These are phyloP conservation scores for Candida yuanshanica DNA, from an alignment of 805 yeast species.

Conservation along the genomic window DNA sequence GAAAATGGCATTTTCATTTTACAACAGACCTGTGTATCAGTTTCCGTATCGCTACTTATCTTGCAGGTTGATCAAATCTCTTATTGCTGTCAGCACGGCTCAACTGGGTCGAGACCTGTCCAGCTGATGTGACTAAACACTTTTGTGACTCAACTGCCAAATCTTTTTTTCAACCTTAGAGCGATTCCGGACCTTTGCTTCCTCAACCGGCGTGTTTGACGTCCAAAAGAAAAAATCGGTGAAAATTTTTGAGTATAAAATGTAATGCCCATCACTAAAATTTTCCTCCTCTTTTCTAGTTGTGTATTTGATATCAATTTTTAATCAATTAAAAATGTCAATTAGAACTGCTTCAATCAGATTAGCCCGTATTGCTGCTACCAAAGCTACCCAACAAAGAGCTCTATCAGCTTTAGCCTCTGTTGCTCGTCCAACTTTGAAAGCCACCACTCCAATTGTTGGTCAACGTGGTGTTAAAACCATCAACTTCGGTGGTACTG, in stretches of 20 bases:
- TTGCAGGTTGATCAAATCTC: no score
- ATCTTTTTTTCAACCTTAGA: background rate
- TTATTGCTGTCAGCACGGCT: no score
- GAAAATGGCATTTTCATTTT: no score
- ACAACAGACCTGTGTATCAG: no score
- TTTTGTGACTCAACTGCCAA: background rate
- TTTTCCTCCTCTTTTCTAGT: background rate
- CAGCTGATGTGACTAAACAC: no score
- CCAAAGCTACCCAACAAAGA: slow-evolving; percentile 43
- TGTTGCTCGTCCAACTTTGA: slow-evolving; percentile 58
- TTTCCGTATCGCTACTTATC: no score
- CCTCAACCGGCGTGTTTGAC: background rate
- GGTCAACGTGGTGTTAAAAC: slow-evolving; percentile 89
- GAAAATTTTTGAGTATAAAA: slow-evolving; percentile 1
- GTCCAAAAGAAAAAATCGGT: background rate
- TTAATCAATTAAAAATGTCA: slow-evolving; percentile 23
- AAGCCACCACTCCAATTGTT: slow-evolving; percentile 41
- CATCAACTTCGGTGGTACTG: slow-evolving; percentile 97
- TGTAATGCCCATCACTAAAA: background rate
- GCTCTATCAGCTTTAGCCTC: slow-evolving; percentile 49
- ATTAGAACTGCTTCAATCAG: slow-evolving; percentile 44
- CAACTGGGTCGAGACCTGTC: background rate
- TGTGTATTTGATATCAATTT: background rate
- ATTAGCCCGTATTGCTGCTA: slow-evolving; percentile 42
- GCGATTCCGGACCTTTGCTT: background rate